Evolutionary conservation across 2,329 filamentous ascomycete species (phyloP).

Genomic region (Talaromyces amestolkiae): DNA sequence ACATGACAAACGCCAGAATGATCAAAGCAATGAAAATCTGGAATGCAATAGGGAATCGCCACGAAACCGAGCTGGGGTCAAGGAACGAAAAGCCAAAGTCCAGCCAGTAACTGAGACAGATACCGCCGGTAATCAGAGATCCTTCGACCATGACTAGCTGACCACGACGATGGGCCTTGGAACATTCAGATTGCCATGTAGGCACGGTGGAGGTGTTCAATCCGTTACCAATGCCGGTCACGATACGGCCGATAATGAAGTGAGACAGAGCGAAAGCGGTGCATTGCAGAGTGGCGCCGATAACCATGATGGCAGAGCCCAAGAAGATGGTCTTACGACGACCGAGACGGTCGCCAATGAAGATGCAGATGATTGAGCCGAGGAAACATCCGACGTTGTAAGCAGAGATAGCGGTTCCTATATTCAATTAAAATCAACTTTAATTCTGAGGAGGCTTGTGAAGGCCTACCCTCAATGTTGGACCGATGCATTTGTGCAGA

Average conservation of each 20-base stretch:
- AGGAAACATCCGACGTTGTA: constrained; percentile 53
- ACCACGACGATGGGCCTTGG: constrained; percentile 51
- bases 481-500: constrained; percentile 30
- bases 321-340: constrained; percentile 52
- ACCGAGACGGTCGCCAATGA: constrained; percentile 52
- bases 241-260: constrained; percentile 52
- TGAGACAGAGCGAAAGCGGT: constrained; percentile 49
- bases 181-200: constrained; percentile 53
- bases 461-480: constrained; percentile 35
- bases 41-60: constrained; percentile 58
- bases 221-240: constrained; percentile 54
- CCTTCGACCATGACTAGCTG: constrained; percentile 56
- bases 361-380: constrained; percentile 51
- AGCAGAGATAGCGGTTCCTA: constrained; percentile 42
- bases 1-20: constrained; percentile 49
- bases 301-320: constrained; percentile 49
- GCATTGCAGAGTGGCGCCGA: constrained; percentile 50
- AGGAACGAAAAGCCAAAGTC: constrained; percentile 54
- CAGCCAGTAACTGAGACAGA: constrained; percentile 52
- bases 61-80: constrained; percentile 48
- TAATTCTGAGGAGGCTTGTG: neutral
- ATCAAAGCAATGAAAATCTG: constrained; percentile 57
- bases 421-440: neutral
- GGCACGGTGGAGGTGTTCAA: constrained; percentile 54
- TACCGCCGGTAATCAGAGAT: constrained; percentile 51